These are phyloP conservation scores for Leccinum subtestaceum DNA, from an alignment of 768 basidiomycete species.

Conservation along the genomic window DNA sequence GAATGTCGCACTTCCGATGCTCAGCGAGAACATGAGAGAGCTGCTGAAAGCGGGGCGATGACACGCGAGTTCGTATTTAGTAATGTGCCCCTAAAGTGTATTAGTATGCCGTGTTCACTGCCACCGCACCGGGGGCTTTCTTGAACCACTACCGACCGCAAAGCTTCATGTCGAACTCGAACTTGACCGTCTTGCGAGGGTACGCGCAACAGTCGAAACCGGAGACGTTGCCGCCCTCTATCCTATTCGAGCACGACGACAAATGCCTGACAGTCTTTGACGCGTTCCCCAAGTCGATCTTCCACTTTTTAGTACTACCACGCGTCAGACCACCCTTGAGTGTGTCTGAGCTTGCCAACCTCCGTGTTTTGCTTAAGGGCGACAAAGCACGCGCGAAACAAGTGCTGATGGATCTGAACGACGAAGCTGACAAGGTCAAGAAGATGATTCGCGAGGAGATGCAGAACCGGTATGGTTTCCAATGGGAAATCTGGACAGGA, in stretches of 20 bases:
- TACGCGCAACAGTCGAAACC: constrained; percentile 57
- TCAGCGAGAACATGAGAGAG: constrained; percentile 64
- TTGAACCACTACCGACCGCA: not conserved
- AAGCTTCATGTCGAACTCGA: constrained; percentile 36
- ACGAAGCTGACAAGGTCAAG: constrained; percentile 55
- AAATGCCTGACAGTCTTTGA: constrained; percentile 69
- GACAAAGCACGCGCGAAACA: constrained; percentile 54
- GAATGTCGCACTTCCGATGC: constrained; percentile 41
- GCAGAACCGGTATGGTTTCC: constrained; percentile 67
- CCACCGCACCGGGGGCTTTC: not conserved
- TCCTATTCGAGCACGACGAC: constrained; percentile 56
- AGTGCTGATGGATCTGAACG: constrained; percentile 49
- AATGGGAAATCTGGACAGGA: constrained; percentile 75
- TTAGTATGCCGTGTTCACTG: constrained; percentile 14
- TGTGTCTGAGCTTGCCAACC: constrained; percentile 44
- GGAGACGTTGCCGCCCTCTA: constrained; percentile 51
- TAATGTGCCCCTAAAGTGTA: constrained; percentile 6
- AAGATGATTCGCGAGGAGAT: constrained; percentile 77
- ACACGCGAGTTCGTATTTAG: constrained; percentile 1
- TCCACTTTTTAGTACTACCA: constrained; percentile 88
- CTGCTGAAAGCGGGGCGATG: constrained; percentile 49
- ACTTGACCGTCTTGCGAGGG: constrained; percentile 53
- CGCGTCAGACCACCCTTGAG: constrained; percentile 36
- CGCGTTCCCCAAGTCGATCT: constrained; percentile 77
- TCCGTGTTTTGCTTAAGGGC: constrained; percentile 53